Evolutionary conservation across 257 asterid genomes (phyloP).

Genomic region (Galeopsis tetrahit): DNA sequence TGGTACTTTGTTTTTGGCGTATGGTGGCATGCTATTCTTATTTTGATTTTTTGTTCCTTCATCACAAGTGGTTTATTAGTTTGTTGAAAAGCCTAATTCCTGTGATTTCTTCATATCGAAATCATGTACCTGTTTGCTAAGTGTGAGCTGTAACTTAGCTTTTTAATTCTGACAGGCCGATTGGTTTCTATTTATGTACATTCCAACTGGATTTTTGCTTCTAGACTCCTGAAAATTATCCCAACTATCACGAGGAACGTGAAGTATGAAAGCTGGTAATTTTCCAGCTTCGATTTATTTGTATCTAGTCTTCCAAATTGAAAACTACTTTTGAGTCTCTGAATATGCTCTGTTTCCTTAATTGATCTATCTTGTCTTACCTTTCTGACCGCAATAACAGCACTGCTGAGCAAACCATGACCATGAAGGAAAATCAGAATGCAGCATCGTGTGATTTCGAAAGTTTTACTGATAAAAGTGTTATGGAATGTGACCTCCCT

Average conservation of each 20-base stretch:
- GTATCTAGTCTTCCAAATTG: neutral
- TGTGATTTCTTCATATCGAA: neutral
- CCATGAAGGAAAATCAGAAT: slow-evolving; percentile 64
- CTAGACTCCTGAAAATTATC: slow-evolving; percentile 52
- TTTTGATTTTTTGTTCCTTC: neutral
- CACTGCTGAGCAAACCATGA: slow-evolving; percentile 48
- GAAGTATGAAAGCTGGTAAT: slow-evolving; percentile 55
- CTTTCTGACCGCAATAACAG: slow-evolving; percentile 44
- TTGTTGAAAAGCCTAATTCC: slow-evolving; percentile 6
- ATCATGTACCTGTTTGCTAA: slow-evolving; percentile 1
- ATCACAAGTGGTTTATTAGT: neutral
- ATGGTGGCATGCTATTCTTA: neutral
- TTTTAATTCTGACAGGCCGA: slow-evolving; percentile 30
- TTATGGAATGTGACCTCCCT: slow-evolving; percentile 56
- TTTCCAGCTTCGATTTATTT: slow-evolving; percentile 7
- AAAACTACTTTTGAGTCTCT: neutral
- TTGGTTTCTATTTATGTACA: slow-evolving; percentile 25
- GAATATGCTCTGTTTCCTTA: slow-evolving; percentile 17
- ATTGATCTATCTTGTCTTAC: slow-evolving; percentile 16
- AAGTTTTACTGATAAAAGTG: slow-evolving; percentile 54
- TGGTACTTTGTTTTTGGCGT: slow-evolving; percentile 7
- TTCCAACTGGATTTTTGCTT: slow-evolving; percentile 54
- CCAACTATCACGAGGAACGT: slow-evolving; percentile 49
- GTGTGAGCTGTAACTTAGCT: neutral
- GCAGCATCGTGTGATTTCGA: slow-evolving; percentile 45